Evolutionary conservation across 148 eudicot species (phyloP).

Genomic region (Fagopyrum homotropicum): DNA sequence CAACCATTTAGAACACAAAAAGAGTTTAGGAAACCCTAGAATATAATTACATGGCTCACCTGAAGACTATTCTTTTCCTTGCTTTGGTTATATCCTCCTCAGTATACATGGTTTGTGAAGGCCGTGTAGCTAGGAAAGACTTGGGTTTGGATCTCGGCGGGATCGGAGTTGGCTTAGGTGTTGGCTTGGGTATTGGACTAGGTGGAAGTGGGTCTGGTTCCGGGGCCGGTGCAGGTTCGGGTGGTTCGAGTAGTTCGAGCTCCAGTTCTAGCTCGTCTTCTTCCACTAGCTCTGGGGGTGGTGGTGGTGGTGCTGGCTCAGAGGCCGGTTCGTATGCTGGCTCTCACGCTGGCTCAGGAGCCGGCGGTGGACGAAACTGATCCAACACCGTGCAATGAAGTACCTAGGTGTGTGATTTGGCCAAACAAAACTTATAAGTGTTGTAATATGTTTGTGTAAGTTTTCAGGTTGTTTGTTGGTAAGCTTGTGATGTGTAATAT

Average conservation of each 20-base stretch:
- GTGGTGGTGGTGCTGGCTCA: conserved; percentile 16
- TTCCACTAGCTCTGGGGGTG: background rate
- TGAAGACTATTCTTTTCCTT: background rate
- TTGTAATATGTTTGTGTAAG: too few species aligned
- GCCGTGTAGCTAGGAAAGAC: conserved; percentile 34
- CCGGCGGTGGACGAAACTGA: conserved; percentile 7
- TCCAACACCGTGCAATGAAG: background rate
- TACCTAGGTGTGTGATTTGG: background rate
- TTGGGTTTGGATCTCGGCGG: conserved; percentile 39
- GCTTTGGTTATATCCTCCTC: conserved; percentile 8
- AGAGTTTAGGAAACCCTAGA: background rate
- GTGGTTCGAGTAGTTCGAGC: conserved; percentile 13
- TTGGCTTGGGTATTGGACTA: conserved; percentile 7
- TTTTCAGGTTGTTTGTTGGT: too few species aligned
- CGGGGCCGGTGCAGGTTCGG: conserved; percentile 14
- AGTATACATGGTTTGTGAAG: conserved; percentile 18
- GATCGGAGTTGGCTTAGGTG: conserved; percentile 25
- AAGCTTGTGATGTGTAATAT: too few species aligned
- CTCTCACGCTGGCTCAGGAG: conserved; percentile 11
- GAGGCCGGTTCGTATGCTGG: conserved; percentile 17
- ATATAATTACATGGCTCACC: background rate
- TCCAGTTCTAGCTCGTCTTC: background rate
- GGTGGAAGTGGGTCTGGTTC: conserved; percentile 14
- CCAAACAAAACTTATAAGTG: too few species aligned
- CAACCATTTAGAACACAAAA: background rate